These are phyloP conservation scores for Epipyxis sp. DNA, from an alignment of 108 stramenopile genomes.

Conservation along the genomic window DNA sequence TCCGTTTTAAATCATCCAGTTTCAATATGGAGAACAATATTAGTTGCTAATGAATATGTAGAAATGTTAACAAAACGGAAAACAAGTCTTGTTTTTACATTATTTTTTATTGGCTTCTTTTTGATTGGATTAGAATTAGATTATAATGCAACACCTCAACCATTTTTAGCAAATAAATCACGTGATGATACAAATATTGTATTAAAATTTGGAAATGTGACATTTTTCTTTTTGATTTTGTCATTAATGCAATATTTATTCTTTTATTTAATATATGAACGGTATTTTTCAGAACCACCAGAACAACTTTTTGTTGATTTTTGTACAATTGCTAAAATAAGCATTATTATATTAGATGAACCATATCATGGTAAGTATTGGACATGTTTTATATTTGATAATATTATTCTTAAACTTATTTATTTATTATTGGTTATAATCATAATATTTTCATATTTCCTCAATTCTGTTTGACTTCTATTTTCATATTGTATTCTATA, in stretches of 20 bases:
- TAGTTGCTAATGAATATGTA: constrained; percentile 72
- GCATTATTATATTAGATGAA: constrained; percentile 46
- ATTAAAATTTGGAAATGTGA: constrained; percentile 66
- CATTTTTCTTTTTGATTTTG: constrained; percentile 59
- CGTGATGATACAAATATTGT: constrained; percentile 60
- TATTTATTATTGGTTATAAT: too few species aligned
- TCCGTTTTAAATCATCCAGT: constrained; percentile 27
- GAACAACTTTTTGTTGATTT: constrained; percentile 46
- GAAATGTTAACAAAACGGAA: constrained; percentile 62
- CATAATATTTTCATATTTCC: too few species aligned
- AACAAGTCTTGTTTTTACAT: constrained; percentile 50
- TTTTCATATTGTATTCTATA: too few species aligned
- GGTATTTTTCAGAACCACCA: constrained; percentile 63
- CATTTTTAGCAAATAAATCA: constrained; percentile 51
- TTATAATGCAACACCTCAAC: constrained; percentile 63
- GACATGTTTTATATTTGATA: too few species aligned
- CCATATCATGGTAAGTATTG: neutral
- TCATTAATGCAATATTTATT: constrained; percentile 61
- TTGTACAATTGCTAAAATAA: constrained; percentile 71
- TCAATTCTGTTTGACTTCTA: constrained; percentile 62
- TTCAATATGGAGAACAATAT: constrained; percentile 44
- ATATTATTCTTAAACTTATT: too few species aligned
- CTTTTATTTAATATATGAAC: constrained; percentile 59
- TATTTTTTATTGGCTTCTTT: constrained; percentile 62
- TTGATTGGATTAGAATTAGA: constrained; percentile 55